These are phyloP conservation scores for Yamadazyma diddensiae DNA, from an alignment of 1,139 yeast genomes.

Conservation along the genomic window DNA sequence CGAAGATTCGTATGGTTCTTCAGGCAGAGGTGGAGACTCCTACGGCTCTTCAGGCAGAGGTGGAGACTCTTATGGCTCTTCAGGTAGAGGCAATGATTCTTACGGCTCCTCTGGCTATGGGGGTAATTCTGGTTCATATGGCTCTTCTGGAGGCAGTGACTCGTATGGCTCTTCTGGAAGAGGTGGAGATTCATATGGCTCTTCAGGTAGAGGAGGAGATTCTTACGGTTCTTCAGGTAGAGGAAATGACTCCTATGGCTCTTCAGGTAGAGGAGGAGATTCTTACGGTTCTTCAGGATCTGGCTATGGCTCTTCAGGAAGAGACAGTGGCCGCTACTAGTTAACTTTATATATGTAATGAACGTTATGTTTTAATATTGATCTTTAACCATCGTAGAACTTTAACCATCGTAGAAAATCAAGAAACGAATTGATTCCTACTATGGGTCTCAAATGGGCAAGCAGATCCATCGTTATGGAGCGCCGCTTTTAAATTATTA, in stretches of 20 bases:
- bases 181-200: constrained; percentile 11
- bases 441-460: too few species aligned
- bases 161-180: constrained; percentile 6
- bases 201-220: constrained; percentile 15
- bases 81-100: constrained; percentile 11
- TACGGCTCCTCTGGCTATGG: constrained; percentile 6
- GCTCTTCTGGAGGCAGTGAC: constrained; percentile 12
- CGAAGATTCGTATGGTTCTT: constrained; percentile 15
- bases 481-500: too few species aligned
- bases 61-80: constrained; percentile 13
- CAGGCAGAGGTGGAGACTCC: constrained; percentile 15
- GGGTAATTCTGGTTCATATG: constrained; percentile 14
- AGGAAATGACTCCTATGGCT: constrained; percentile 17
- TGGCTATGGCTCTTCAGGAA: constrained; percentile 10
- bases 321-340: constrained; percentile 4
- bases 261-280: constrained; percentile 14
- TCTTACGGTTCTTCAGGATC: constrained; percentile 21
- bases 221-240: constrained; percentile 18
- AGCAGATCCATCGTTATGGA: too few species aligned
- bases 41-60: constrained; percentile 19
- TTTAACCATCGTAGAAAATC: too few species aligned
- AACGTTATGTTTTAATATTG: too few species aligned
- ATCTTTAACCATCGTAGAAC: too few species aligned
- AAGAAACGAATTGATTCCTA: too few species aligned
- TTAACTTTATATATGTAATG: too few species aligned